These are phyloP conservation scores for Hordeum marinum DNA, from an alignment of 176 grass and related monocot species.

Conservation along the genomic window DNA sequence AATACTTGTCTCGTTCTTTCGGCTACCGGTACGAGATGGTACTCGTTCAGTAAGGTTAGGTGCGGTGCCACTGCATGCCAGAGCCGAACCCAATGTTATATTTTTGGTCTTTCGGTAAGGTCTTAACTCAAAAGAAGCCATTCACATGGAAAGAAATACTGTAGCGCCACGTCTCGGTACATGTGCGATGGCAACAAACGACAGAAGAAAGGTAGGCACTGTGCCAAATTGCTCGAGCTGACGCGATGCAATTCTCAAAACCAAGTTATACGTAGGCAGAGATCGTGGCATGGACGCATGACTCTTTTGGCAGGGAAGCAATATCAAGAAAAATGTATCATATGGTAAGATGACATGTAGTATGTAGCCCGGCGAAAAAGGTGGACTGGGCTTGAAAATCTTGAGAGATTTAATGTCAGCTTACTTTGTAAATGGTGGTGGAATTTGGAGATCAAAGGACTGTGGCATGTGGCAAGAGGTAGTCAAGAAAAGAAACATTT, in stretches of 20 bases:
- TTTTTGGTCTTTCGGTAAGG: background rate
- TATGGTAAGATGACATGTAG: too few species aligned
- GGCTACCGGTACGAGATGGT: background rate
- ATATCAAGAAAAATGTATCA: too few species aligned
- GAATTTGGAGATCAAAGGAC: too few species aligned
- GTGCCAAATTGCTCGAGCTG: background rate
- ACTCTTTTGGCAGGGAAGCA: too few species aligned
- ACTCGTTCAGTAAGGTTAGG: background rate
- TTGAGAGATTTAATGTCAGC: too few species aligned
- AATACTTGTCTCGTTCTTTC: background rate
- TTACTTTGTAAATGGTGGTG: too few species aligned
- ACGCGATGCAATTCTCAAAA: background rate
- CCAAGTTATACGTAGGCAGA: background rate
- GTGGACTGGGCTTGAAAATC: too few species aligned
- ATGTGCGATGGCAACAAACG: background rate
- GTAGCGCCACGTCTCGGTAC: background rate
- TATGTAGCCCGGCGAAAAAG: too few species aligned
- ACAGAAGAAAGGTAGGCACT: background rate
- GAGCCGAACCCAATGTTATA: background rate
- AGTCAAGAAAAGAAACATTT: too few species aligned
- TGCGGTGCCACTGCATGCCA: background rate
- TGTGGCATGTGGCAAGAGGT: too few species aligned
- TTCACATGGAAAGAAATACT: background rate
- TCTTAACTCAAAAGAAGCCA: background rate
- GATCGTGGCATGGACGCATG: background rate